phyloP scores from a whole-genome alignment of 2,329 filamentous ascomycete genomes.

The Clonostachys byssicola region DNA sequence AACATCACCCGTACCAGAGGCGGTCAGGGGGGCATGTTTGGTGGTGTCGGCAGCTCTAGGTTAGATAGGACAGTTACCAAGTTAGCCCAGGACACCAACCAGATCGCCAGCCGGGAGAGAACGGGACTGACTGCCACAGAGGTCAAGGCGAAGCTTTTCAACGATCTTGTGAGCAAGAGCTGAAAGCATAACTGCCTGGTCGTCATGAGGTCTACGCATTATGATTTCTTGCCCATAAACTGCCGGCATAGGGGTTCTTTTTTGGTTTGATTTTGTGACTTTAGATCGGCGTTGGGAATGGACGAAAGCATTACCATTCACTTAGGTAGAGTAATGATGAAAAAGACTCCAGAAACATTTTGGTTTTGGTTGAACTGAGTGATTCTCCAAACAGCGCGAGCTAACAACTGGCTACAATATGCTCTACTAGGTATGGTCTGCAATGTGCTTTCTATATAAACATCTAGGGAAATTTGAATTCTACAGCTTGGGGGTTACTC shows the following conservation, averaged over 20 bases:
- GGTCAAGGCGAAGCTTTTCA: constrained; percentile 62
- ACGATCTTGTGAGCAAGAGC: constrained; percentile 20
- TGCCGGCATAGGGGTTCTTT: background rate
- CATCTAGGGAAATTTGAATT: background rate
- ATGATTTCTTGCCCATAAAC: background rate
- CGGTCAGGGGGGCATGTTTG: constrained; percentile 6
- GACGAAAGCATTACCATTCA: background rate
- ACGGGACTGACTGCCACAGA: constrained; percentile 59
- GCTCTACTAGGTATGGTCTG: background rate
- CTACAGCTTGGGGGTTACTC: background rate
- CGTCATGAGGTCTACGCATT: background rate
- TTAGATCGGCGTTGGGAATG: background rate
- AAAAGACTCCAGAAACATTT: background rate
- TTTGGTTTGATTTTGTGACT: background rate
- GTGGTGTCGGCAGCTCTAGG: background rate
- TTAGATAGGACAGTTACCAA: constrained; percentile 50
- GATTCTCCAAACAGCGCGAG: background rate
- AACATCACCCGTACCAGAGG: constrained; percentile 16
- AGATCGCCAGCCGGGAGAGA: constrained; percentile 57
- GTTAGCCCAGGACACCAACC: constrained; percentile 55
- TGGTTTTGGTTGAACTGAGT: too few species aligned
- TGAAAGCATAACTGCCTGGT: too few species aligned
- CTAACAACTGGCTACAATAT: background rate
- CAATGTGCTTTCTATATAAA: background rate
- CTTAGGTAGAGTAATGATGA: background rate